Conservation (phyloP, 306 rosid genomes). For the Adenanthera pavonina region DNA sequence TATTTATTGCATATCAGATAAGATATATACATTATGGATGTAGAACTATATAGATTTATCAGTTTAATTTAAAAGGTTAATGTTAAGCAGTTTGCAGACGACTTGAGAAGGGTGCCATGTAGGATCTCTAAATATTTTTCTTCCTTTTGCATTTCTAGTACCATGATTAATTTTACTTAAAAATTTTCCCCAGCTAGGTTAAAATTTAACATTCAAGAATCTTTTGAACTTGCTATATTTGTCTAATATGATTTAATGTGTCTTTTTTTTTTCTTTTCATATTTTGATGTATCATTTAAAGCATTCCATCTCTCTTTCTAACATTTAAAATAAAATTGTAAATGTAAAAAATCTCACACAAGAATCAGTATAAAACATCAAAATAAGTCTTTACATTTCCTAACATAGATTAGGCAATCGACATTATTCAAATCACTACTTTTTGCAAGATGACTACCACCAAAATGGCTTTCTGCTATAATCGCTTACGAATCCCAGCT, state of each 20-base stretch:
- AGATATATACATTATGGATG: not conserved
- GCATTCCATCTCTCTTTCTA: not conserved
- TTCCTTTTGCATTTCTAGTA: not conserved
- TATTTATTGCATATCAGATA: too few species aligned
- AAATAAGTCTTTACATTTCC: not conserved
- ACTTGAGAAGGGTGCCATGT: not conserved
- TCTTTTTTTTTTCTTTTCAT: not conserved
- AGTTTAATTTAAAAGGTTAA: not conserved
- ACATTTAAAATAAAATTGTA: too few species aligned
- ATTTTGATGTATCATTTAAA: not conserved
- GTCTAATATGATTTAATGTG: not conserved
- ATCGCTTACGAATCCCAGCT: not conserved
- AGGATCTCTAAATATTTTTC: constrained; percentile 9
- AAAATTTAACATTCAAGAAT: not conserved
- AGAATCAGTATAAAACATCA: not conserved
- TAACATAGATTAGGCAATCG: not conserved
- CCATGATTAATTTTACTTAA: not conserved
- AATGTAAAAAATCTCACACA: not conserved
- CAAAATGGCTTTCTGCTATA: not conserved
- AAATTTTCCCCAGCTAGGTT: not conserved
- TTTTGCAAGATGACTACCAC: not conserved
- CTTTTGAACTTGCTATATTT: not conserved
- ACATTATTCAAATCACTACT: not conserved
- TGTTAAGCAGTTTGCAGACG: not conserved
- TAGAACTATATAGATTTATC: not conserved